Base-by-base conservation (phyloP, 495 filamentous ascomycete species). In the Aspergillus sparsus region DNA sequence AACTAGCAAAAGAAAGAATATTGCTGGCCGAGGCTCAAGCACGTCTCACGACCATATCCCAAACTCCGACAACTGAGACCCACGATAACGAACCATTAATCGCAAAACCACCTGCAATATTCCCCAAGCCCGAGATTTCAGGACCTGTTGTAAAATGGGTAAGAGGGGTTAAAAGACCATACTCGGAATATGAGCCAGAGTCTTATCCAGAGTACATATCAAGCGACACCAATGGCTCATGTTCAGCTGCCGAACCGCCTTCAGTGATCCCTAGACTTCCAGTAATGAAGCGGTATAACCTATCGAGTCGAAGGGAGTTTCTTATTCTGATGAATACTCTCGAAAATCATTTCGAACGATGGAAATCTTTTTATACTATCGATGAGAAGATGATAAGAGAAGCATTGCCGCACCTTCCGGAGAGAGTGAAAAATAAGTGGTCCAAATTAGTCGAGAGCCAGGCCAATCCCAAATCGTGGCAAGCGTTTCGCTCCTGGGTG, bases 311-410 rank as follows among this genome's bases (percentile, higher is more conserved):
- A 36, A 32, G 35, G 37, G 60, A 62, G 5, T 57, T 51, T 10
- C 47, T 44, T 12, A 10, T 18, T 13, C n/a, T 52, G 11, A 58
- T 50, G 33, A 15, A 35, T 15, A 37, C 16, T 8, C 32, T 62
- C 15, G 47, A 53, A 13, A 21, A 1, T 1, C 54, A 63, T 18
- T 51, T 55, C 33, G 13, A 18, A 8, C 13, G 16, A 1, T 58
- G 21, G 21, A 13, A 27, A 9, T 9, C 36, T 11, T 56, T 32
- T 35, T 56, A 52, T 32, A 7, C n/a, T 2, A n/a, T 16, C 6
- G 56, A 59, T 18, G 11, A 15, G 10, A 39, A 32, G n/a, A 63
- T 51, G 45, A 55, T 60, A 6, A 15, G 11, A 5, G 56, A 63
- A 31, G 56, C 45, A 10, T 7, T 11, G 2, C 35, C 51, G 16